Percentiles rank a stretch among this genome's conserved stretches.
phyloP scores from a whole-genome alignment of 2,329 filamentous ascomycete species.

The Xylaria arbuscula region DNA sequence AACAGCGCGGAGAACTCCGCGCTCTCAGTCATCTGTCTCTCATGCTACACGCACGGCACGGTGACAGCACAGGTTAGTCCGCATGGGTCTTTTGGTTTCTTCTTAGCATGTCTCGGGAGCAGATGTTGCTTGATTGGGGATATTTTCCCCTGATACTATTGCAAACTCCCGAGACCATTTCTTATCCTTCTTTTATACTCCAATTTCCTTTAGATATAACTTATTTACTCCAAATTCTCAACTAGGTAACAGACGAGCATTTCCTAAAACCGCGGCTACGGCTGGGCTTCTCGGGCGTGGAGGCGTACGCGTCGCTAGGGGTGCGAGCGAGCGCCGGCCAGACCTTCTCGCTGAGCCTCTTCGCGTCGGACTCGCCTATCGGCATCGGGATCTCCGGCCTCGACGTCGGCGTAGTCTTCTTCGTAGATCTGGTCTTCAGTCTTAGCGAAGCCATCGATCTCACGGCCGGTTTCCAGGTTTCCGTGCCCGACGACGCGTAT shows the following conservation, averaged over 20 bases:
- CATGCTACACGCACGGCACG: slow-evolving; percentile 30
- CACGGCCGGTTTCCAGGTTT: slow-evolving; percentile 30
- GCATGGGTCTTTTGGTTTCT: no score
- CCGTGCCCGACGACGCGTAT: slow-evolving; percentile 26
- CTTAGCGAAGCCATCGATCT: slow-evolving; percentile 30
- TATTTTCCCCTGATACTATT: no score
- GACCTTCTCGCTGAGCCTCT: slow-evolving; percentile 35
- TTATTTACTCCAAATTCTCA: no score
- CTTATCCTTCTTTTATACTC: no score
- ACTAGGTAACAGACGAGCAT: slow-evolving; percentile 21
- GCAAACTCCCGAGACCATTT: no score
- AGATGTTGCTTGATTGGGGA: no score
- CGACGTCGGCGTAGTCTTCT: slow-evolving; percentile 36
- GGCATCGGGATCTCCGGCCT: slow-evolving; percentile 35
- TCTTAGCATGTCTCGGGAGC: no score
- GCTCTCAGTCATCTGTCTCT: slow-evolving; percentile 31
- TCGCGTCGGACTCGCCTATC: slow-evolving; percentile 29
- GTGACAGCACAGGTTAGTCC: slow-evolving; percentile 20
- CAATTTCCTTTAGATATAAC: no score
- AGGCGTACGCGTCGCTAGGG: slow-evolving; percentile 25
- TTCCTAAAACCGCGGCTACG: slow-evolving; percentile 22
- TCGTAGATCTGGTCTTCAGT: slow-evolving; percentile 32
- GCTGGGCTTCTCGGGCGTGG: slow-evolving; percentile 23
- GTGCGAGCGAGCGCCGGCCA: slow-evolving; percentile 13
- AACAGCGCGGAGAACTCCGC: slow-evolving; percentile 10